Evolutionary conservation across 108 stramenopile genomes (phyloP).

Genomic region (Aurantiochytrium sp.): DNA sequence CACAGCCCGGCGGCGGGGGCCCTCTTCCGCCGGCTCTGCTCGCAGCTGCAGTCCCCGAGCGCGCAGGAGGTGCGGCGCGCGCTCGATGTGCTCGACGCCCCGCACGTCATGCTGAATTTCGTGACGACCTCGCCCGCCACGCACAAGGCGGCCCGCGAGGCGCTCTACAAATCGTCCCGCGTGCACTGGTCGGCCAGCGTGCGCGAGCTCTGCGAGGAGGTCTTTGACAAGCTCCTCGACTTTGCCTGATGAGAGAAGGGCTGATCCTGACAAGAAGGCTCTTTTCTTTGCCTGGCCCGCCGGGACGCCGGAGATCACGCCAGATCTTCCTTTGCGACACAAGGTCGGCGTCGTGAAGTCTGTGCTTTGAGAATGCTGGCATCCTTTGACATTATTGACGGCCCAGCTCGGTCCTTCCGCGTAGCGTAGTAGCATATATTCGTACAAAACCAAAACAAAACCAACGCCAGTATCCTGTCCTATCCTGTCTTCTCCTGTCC

Average conservation of each 20-base stretch:
- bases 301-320: too few species aligned
- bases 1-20: not conserved
- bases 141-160: not conserved
- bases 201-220: not conserved
- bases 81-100: not conserved
- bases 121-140: not conserved
- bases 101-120: not conserved
- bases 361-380: too few species aligned
- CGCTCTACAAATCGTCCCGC: not conserved
- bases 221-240: constrained; percentile 9
- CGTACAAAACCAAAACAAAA: too few species aligned
- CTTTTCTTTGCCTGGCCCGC: too few species aligned
- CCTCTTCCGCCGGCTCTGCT: not conserved
- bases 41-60: not conserved
- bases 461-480: too few species aligned
- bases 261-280: too few species aligned
- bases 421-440: too few species aligned
- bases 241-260: not conserved
- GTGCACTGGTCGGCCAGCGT: not conserved
- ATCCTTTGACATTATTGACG: too few species aligned
- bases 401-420: too few species aligned
- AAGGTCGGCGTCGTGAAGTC: too few species aligned
- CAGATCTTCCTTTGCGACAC: too few species aligned
- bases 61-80: not conserved
- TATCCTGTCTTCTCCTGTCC: too few species aligned